A percentile compares a stretch with the other conserved stretches of the same genome.
These are phyloP conservation scores for Penicillium chermesinum DNA, from an alignment of 495 filamentous ascomycete genomes.

Conservation along the genomic window DNA sequence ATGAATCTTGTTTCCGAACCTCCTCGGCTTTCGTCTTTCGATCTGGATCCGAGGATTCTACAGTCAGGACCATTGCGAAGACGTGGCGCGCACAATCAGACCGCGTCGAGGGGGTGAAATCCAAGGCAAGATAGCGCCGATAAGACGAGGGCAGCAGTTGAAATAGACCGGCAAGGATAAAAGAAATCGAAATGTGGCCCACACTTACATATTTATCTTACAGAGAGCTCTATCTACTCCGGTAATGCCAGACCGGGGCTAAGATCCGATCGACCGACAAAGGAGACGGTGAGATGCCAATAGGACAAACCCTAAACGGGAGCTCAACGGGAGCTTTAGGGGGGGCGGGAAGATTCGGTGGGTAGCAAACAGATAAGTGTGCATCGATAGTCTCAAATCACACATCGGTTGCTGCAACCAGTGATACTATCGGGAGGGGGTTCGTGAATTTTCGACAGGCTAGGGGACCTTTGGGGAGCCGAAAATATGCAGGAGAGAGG, in stretches of 20 bases:
- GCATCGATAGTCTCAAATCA: too few species aligned
- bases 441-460: too few species aligned
- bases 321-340: conserved; percentile 2
- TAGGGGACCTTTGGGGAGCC: too few species aligned
- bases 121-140: background rate
- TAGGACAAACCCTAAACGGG: background rate
- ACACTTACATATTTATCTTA: conserved; percentile 7
- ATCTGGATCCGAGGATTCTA: conserved; percentile 9
- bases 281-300: conserved; percentile 19
- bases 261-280: conserved; percentile 10
- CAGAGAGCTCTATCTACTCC: conserved; percentile 10
- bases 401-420: too few species aligned
- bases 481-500: too few species aligned
- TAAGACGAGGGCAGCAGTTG: conserved; percentile 1
- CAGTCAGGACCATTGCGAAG: conserved; percentile 1
- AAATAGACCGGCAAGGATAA: background rate
- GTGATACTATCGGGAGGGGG: too few species aligned
- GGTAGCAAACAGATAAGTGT: conserved; percentile 13
- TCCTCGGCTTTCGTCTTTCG: background rate
- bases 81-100: background rate
- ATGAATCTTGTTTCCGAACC: background rate
- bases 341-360: background rate
- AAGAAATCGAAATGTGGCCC: conserved; percentile 6
- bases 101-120: background rate
- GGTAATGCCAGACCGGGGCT: conserved; percentile 17